Conservation (phyloP, 108 stramenopile species). For the Schizochytrium sp. region DNA sequence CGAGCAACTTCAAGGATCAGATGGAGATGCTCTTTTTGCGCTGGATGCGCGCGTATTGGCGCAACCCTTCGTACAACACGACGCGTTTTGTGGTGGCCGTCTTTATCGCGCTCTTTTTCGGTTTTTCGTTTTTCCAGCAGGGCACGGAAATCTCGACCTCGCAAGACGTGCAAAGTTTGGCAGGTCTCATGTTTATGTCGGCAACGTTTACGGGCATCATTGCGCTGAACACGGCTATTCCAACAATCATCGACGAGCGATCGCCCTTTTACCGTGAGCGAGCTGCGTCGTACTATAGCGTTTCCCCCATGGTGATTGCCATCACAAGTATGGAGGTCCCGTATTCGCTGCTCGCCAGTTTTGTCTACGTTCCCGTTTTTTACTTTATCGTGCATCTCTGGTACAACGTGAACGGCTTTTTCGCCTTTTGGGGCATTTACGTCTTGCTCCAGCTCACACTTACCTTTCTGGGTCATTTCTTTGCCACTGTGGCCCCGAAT, state of each 20-base stretch:
- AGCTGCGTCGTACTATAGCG: constrained; percentile 38
- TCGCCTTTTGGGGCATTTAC: background rate
- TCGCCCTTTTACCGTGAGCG: constrained; percentile 54
- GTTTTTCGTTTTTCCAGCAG: constrained; percentile 24
- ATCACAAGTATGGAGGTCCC: background rate
- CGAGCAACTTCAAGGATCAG: background rate
- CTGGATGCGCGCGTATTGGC: constrained; percentile 36
- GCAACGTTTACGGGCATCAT: constrained; percentile 36
- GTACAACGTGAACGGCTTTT: background rate
- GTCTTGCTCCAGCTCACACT: background rate
- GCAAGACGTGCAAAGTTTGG: background rate
- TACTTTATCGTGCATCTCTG: background rate
- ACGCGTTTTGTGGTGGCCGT: constrained; percentile 26
- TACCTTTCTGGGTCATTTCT: background rate
- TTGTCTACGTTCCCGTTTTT: background rate
- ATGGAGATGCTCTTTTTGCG: background rate
- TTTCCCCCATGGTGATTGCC: background rate
- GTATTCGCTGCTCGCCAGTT: background rate
- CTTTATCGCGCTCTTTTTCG: constrained; percentile 42
- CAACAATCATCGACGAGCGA: constrained; percentile 39
- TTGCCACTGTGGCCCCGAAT: background rate
- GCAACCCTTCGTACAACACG: constrained; percentile 48
- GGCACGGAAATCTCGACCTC: background rate
- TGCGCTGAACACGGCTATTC: constrained; percentile 37
- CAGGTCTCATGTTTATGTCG: background rate